Conservation (phyloP, 2,329 filamentous ascomycete species). For the Xylariales sp. region DNA sequence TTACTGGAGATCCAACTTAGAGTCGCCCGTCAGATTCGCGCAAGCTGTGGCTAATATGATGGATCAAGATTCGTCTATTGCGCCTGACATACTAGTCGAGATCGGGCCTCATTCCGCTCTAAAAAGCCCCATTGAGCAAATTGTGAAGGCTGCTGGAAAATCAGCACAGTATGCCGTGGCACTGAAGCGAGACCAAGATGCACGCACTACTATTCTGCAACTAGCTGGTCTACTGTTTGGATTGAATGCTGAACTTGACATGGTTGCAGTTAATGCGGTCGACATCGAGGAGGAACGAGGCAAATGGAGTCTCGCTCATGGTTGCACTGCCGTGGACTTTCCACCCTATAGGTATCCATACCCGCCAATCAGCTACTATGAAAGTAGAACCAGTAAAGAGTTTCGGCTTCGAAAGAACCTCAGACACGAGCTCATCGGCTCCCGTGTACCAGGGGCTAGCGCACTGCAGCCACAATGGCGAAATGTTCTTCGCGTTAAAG, state of each 20-base stretch:
- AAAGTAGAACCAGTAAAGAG: constrained; percentile 19
- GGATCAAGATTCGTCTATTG: constrained; percentile 21
- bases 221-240: constrained; percentile 21
- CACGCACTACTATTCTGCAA: constrained; percentile 13
- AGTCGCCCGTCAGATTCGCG: constrained; percentile 17
- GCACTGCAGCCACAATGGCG: constrained; percentile 15
- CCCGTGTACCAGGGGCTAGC: constrained; percentile 9
- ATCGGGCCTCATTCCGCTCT: constrained; percentile 27
- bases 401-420: constrained; percentile 14
- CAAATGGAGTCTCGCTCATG: constrained; percentile 2
- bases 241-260: constrained; percentile 14
- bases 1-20: constrained; percentile 22
- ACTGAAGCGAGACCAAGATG: constrained; percentile 16
- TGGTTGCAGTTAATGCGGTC: constrained; percentile 15
- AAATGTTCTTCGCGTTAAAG: constrained; percentile 12
- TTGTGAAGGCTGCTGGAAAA: constrained; percentile 19
- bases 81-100: constrained; percentile 16
- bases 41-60: constrained; percentile 32
- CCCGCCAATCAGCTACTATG: constrained; percentile 15
- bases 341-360: constrained; percentile 25
- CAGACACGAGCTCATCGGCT: constrained; percentile 22
- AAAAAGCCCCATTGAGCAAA: constrained; percentile 27
- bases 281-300: constrained; percentile 5
- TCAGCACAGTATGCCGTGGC: constrained; percentile 14
- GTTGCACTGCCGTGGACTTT: constrained; percentile 19